Evolutionary conservation across 768 basidiomycete species (phyloP).

Genomic region (Boletus pseudo-olivaceus): DNA sequence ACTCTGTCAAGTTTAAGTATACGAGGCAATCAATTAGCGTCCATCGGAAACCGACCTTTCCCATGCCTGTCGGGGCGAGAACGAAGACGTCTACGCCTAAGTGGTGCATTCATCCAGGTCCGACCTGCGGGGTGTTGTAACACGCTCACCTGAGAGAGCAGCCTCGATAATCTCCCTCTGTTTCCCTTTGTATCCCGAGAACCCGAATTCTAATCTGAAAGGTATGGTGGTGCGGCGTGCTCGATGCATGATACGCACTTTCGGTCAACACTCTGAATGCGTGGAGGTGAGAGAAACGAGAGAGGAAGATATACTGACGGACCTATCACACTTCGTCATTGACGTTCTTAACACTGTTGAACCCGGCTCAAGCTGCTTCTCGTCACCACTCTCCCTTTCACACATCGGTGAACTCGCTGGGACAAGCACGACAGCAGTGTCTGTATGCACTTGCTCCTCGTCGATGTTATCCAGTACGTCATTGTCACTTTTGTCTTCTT

Average conservation of each 20-base stretch:
- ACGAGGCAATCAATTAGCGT: not conserved
- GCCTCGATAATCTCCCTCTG: slow-evolving; percentile 75
- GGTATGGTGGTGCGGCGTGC: not conserved
- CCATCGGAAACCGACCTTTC: slow-evolving; percentile 51
- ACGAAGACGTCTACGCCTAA: slow-evolving; percentile 72
- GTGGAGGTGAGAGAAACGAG: not conserved
- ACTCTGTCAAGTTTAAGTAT: slow-evolving; percentile 44
- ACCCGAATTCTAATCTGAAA: slow-evolving; percentile 58
- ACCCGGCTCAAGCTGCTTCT: not conserved
- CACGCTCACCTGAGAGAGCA: slow-evolving; percentile 52
- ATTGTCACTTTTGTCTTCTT: slow-evolving; percentile 16
- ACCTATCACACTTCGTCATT: slow-evolving; percentile 19
- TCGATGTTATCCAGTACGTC: slow-evolving; percentile 24
- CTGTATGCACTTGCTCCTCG: slow-evolving; percentile 11
- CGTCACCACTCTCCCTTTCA: not conserved
- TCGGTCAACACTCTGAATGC: slow-evolving; percentile 21
- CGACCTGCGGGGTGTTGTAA: not conserved
- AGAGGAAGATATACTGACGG: not conserved
- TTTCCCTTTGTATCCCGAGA: slow-evolving; percentile 67
- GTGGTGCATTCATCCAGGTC: not conserved
- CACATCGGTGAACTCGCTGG: slow-evolving; percentile 13
- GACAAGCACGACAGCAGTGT: slow-evolving; percentile 13
- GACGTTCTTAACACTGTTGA: not conserved
- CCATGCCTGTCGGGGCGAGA: slow-evolving; percentile 86
- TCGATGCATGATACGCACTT: slow-evolving; percentile 13